Evolutionary conservation across 805 yeast genomes (phyloP).

Genomic region (Cyberlindnera veronae): DNA sequence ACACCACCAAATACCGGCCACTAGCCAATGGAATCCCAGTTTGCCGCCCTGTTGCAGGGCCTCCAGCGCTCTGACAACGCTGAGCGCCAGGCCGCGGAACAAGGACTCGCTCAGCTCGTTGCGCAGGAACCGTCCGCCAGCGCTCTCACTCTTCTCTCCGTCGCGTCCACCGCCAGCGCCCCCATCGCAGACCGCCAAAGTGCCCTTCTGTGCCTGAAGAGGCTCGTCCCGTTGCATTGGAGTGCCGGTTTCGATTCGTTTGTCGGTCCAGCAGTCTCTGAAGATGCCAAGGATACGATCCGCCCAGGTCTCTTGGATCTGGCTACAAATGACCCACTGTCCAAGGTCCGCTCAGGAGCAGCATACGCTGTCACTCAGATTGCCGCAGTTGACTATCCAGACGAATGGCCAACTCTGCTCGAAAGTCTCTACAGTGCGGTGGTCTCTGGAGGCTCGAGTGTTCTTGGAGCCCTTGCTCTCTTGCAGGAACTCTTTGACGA

Average conservation of each 20-base stretch:
- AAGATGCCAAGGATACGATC: slow-evolving; percentile 47
- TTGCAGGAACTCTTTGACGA: slow-evolving; percentile 82
- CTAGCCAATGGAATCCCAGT: slow-evolving; percentile 5
- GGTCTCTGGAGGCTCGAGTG: slow-evolving; percentile 19
- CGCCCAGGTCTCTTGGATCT: slow-evolving; percentile 50
- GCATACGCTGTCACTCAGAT: slow-evolving; percentile 79
- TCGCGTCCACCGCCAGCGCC: slow-evolving; percentile 33
- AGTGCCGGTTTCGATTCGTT: slow-evolving; percentile 77
- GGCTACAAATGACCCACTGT: slow-evolving; percentile 40
- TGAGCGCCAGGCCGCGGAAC: slow-evolving; percentile 30
- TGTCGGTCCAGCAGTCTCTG: slow-evolving; percentile 59
- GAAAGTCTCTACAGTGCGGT: slow-evolving; percentile 42
- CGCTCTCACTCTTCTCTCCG: slow-evolving; percentile 39
- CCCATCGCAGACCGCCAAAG: slow-evolving; percentile 51
- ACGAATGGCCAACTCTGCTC: slow-evolving; percentile 85
- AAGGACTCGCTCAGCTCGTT: slow-evolving; percentile 37
- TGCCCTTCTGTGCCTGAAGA: slow-evolving; percentile 61
- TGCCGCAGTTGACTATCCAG: slow-evolving; percentile 89
- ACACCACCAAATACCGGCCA: background rate
- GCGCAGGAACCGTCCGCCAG: slow-evolving; percentile 47
- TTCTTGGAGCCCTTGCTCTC: slow-evolving; percentile 34
- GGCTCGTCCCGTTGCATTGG: slow-evolving; percentile 74
- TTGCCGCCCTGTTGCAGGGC: slow-evolving; percentile 22
- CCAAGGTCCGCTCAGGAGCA: slow-evolving; percentile 62
- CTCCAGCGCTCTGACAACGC: slow-evolving; percentile 40